Conservation (phyloP, 73 alveolate species). For the Blepharisma japonicum region DNA sequence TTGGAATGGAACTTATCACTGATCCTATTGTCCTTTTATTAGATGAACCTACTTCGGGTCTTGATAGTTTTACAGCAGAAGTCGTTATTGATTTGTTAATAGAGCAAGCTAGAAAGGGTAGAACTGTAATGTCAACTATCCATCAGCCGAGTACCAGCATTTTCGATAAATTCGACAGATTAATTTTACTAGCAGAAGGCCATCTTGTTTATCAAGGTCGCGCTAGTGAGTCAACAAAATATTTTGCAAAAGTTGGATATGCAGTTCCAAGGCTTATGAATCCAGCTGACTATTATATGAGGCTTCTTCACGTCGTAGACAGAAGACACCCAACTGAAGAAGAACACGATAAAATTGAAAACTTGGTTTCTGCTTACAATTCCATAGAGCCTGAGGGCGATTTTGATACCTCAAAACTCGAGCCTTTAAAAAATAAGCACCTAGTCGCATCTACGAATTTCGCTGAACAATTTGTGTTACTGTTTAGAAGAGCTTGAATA, state of each 20-base stretch:
- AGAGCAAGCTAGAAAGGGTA: constrained; percentile 43
- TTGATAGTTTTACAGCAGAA: constrained; percentile 12
- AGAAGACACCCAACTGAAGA: background rate
- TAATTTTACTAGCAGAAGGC: constrained; percentile 71
- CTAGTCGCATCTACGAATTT: background rate
- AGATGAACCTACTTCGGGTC: too few relatives aligned
- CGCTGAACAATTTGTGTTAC: background rate
- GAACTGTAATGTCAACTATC: constrained; percentile 78
- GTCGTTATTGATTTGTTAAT: constrained; percentile 4
- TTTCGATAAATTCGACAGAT: constrained; percentile 62
- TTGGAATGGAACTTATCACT: too few relatives aligned
- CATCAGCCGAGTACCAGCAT: constrained; percentile 84
- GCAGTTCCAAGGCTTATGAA: constrained; percentile 67
- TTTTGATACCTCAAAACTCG: background rate
- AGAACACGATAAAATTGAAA: background rate
- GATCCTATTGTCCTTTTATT: too few relatives aligned
- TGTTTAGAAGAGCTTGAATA: background rate
- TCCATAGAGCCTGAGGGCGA: background rate
- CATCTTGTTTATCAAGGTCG: constrained; percentile 62
- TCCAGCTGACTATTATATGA: constrained; percentile 73
- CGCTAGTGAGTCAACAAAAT: constrained; percentile 53
- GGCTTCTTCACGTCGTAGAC: background rate
- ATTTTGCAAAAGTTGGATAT: constrained; percentile 61
- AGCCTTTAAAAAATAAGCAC: background rate
- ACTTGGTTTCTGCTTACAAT: background rate